Evolutionary conservation across 78 protist species (phyloP).

Genomic region (Goniomonas avonlea): DNA sequence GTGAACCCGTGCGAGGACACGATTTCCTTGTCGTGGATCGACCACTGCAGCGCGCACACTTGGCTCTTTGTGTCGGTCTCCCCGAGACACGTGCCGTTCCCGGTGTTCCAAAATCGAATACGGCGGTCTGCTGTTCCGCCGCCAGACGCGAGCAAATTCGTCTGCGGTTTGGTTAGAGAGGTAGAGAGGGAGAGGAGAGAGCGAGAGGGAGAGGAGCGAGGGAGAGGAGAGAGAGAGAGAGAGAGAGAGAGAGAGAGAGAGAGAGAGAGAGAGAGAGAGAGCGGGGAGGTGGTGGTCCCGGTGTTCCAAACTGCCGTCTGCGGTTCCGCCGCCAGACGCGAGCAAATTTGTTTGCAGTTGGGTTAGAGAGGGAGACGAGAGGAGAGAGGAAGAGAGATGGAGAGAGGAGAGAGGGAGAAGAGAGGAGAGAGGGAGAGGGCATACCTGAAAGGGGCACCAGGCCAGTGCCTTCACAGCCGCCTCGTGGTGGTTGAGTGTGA

Average conservation of each 20-base stretch:
- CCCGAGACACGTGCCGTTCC: constrained; percentile 27
- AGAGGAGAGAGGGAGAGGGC: background rate
- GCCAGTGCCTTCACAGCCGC: constrained; percentile 97
- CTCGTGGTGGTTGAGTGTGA: constrained; percentile 44
- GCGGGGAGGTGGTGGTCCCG: constrained; percentile 25
- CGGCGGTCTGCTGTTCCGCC: constrained; percentile 97
- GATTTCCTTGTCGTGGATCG: constrained; percentile 75
- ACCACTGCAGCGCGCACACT: constrained; percentile 92
- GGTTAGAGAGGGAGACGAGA: no score
- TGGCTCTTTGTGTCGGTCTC: constrained; percentile 22
- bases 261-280: constrained; percentile 5
- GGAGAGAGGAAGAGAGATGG: background rate
- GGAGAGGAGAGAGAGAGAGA: background rate
- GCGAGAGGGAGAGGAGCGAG: background rate
- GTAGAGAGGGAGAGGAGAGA: constrained; percentile 1
- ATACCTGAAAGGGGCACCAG: constrained; percentile 82
- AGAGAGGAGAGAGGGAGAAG: background rate
- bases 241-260: background rate
- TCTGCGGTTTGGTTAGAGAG: no score
- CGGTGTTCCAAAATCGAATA: constrained; percentile 95
- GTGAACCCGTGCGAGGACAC: constrained; percentile 94
- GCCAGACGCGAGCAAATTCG: no score
- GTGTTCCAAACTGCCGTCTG: constrained; percentile 97
- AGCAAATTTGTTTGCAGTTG: no score
- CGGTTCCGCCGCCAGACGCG: constrained; percentile 96